These are phyloP conservation scores for Xeromyces bisporus DNA, from an alignment of 495 filamentous ascomycete species.

Conservation along the genomic window DNA sequence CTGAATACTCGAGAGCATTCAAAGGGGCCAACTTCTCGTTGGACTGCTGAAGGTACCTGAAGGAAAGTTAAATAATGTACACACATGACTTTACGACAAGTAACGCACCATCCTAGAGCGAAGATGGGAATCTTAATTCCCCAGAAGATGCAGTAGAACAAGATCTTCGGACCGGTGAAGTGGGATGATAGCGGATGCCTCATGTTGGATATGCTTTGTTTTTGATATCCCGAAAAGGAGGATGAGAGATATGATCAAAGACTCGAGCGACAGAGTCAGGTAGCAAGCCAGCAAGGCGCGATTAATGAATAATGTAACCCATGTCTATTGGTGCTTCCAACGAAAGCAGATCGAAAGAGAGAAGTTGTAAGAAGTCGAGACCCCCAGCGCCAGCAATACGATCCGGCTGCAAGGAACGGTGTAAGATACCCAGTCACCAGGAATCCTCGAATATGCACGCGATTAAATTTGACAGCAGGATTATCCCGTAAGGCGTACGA, in stretches of 20 bases:
- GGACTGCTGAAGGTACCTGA: constrained; percentile 58
- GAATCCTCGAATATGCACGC: no score
- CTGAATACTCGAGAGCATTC: constrained; percentile 71
- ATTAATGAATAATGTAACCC: no score
- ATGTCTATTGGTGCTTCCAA: constrained; percentile 5
- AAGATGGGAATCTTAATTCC: constrained; percentile 67
- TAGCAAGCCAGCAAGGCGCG: no score
- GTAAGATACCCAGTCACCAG: no score
- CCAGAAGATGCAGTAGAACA: constrained; percentile 82
- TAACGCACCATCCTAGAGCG: constrained; percentile 64
- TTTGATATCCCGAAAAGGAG: no score
- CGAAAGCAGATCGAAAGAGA: not conserved
- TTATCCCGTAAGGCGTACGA: no score
- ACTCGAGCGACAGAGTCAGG: no score
- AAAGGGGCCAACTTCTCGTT: constrained; percentile 53
- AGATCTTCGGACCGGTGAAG: constrained; percentile 45
- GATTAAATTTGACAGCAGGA: no score
- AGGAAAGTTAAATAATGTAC: constrained; percentile 9
- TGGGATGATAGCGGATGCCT: constrained; percentile 30
- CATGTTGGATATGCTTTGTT: not conserved
- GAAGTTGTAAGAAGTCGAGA: constrained; percentile 1
- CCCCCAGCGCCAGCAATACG: no score
- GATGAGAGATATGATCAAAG: no score
- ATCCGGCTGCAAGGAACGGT: no score
- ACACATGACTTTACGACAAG: constrained; percentile 1